A percentile compares a stretch with the other conserved stretches of the same genome.
These are phyloP conservation scores for Infundibulicybe gibba DNA, from an alignment of 768 basidiomycete genomes.

Conservation along the genomic window DNA sequence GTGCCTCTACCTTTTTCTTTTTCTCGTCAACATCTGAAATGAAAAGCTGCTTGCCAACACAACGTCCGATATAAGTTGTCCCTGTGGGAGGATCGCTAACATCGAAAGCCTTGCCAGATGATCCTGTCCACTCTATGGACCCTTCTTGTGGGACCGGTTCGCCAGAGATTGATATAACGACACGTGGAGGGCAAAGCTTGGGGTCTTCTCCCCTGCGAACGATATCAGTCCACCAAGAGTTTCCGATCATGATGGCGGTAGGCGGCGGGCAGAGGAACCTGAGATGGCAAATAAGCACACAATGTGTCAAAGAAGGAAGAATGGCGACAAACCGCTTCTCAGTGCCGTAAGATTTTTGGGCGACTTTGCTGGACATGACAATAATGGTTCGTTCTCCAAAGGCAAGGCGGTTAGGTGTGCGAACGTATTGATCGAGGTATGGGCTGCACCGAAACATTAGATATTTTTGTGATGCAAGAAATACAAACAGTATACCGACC, in stretches of 20 bases:
- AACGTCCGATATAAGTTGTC: constrained; percentile 88
- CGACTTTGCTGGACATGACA: constrained; percentile 97
- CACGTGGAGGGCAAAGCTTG: constrained; percentile 72
- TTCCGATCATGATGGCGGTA: constrained; percentile 91
- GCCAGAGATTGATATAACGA: constrained; percentile 89
- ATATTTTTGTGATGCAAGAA: background rate
- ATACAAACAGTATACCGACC: constrained; percentile 37
- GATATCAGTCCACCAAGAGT: constrained; percentile 91
- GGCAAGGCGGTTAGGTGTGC: constrained; percentile 79
- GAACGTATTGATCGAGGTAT: constrained; percentile 82
- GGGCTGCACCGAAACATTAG: constrained; percentile 43
- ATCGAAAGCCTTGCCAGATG: constrained; percentile 83
- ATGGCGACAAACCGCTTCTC: constrained; percentile 71
- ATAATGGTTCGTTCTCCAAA: constrained; percentile 93
- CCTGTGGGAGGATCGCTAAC: constrained; percentile 73
- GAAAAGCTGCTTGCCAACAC: constrained; percentile 92
- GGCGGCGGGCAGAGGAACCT: constrained; percentile 93
- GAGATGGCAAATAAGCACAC: constrained; percentile 4
- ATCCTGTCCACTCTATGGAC: constrained; percentile 82
- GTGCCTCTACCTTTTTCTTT: constrained; percentile 92
- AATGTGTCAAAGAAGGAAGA: constrained; percentile 7
- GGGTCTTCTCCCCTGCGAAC: constrained; percentile 71
- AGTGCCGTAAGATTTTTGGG: constrained; percentile 95
- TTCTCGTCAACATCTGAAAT: constrained; percentile 95
- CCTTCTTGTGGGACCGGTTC: constrained; percentile 85